Evolutionary conservation across 1,139 yeast genomes (phyloP), one percentile per base, ranked within the genome.

Genomic region (Suhomyces taliae): DNA sequence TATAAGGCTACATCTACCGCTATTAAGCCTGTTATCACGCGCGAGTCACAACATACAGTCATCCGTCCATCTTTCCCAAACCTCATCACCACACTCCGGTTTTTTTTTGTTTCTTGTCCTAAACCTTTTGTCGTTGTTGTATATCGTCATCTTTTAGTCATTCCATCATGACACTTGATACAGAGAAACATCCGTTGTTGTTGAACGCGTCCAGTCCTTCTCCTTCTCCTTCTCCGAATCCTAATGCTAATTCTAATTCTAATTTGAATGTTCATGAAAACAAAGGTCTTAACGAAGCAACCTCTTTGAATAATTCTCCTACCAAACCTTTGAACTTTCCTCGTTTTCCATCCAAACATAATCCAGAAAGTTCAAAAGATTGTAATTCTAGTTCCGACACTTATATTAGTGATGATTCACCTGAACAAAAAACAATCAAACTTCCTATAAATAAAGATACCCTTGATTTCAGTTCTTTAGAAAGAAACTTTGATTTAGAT

Each of bases 361-460:
- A 37, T 27, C 24, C 24, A 37, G 48, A 40, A 29, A 45, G 53
- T 37, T 49, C 52, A 42, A 62, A 62, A 48, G 74, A 65, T 46
- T 67, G 69, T 50, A 70, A 67, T 52, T 72, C 78, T 6, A 67
- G 74, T 47, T 69, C 78, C 6, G 80, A 74, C 45, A 75, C 80
- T 8, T 74, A 64, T 43, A 70, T 70, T 26, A 69, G 74, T 49
- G 78, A 72, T 26, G 65, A 57, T 11, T 43, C 55, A 3, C 51
- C 51, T 8, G 50, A 47, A 32, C 32, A 34, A 24, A 42, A 34
- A 29, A 14, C 34, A n/a, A 12, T 34, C 32, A 39, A 39, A 15
- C 24, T 32, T 6, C 9, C 37, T 3, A 3, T 27, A 12, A 19
- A 31, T 26, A 43, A 43, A 27, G 41, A 38, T 27, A 37, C 46